These are phyloP conservation scores for Inga laurina DNA, from an alignment of 306 rosid species.

Conservation along the genomic window DNA sequence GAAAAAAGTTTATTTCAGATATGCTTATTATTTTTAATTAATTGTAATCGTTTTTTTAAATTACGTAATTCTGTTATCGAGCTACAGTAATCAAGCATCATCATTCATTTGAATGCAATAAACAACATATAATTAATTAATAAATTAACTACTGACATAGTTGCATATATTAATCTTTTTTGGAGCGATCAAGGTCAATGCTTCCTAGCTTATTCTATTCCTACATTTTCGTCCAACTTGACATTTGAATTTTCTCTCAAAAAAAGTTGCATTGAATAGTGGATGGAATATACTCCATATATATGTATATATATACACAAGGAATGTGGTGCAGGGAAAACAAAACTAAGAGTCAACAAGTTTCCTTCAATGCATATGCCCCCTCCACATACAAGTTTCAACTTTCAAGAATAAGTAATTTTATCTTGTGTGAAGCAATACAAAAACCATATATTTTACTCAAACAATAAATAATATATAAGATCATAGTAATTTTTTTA, in stretches of 20 bases:
- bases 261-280: too few species aligned
- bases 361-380: not conserved
- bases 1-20: too few species aligned
- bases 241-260: not conserved
- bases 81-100: too few species aligned
- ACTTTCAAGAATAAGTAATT: not conserved
- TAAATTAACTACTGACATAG: too few species aligned
- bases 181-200: slow-evolving; percentile 1
- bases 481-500: not conserved
- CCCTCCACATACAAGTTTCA: not conserved
- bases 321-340: not conserved
- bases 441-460: not conserved
- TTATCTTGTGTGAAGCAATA: not conserved
- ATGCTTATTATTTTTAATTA: too few species aligned
- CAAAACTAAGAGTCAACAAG: not conserved
- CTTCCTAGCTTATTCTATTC: not conserved
- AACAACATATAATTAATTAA: too few species aligned
- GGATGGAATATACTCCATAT: too few species aligned
- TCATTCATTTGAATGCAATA: not conserved
- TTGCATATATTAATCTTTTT: not conserved
- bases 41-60: too few species aligned
- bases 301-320: too few species aligned
- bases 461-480: not conserved
- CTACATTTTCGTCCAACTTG: not conserved
- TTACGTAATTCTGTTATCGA: too few species aligned